Evolutionary conservation across 2,329 filamentous ascomycete species (phyloP).

Genomic region (Taxawa tesnikishii): DNA sequence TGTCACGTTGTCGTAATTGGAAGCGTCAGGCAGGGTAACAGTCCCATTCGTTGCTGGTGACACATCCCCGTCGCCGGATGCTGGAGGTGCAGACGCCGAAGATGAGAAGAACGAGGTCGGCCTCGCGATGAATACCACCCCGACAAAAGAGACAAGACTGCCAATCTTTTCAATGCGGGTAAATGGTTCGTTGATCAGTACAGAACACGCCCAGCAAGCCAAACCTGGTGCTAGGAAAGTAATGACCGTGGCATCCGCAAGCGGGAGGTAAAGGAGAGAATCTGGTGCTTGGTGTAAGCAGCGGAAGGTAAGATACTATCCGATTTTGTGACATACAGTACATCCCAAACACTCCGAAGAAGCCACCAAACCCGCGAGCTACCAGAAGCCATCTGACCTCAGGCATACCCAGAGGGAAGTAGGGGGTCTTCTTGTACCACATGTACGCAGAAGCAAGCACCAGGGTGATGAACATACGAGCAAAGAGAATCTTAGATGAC

Average conservation of each 20-base stretch:
- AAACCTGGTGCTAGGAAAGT: constrained; percentile 75
- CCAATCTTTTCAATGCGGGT: constrained; percentile 66
- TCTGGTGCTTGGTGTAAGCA: constrained; percentile 25
- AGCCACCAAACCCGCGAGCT: constrained; percentile 55
- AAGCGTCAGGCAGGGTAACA: constrained; percentile 14
- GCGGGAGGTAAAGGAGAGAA: constrained; percentile 63
- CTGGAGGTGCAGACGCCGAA: constrained; percentile 15
- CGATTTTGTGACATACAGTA: constrained; percentile 39
- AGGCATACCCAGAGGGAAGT: constrained; percentile 57
- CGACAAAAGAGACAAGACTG: constrained; percentile 60
- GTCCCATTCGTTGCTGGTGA: constrained; percentile 19
- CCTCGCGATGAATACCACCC: constrained; percentile 72
- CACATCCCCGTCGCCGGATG: constrained; percentile 20
- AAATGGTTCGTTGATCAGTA: constrained; percentile 66
- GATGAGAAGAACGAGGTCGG: constrained; percentile 46
- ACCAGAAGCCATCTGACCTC: constrained; percentile 58
- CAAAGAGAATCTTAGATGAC: constrained; percentile 52
- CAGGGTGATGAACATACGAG: constrained; percentile 63
- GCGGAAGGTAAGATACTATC: background rate
- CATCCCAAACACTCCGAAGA: constrained; percentile 68
- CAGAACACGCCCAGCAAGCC: constrained; percentile 67
- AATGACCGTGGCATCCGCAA: constrained; percentile 80
- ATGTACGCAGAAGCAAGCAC: constrained; percentile 59
- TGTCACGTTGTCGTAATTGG: constrained; percentile 34
- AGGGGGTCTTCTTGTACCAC: constrained; percentile 53